Conservation (phyloP, 768 basidiomycete genomes). For the Butyriboletus loyo region DNA sequence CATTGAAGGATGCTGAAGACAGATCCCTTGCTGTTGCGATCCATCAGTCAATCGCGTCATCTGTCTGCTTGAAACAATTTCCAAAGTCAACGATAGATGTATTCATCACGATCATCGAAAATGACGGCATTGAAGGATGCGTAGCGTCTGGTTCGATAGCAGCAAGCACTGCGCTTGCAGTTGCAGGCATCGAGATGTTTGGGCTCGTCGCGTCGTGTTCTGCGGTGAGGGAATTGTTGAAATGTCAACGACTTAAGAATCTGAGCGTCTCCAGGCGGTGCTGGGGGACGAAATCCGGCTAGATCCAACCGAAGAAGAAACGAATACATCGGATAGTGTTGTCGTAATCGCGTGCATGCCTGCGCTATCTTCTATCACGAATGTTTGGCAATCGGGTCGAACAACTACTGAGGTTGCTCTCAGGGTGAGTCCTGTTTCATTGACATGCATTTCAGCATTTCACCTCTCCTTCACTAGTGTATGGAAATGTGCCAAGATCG, state of each 20-base stretch:
- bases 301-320: constrained; percentile 79
- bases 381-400: constrained; percentile 80
- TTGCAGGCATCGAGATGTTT: constrained; percentile 89
- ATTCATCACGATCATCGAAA: constrained; percentile 85
- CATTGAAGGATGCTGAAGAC: constrained; percentile 89
- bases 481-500: constrained; percentile 66
- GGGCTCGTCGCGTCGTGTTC: constrained; percentile 86
- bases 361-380: constrained; percentile 79
- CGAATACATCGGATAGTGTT: constrained; percentile 52
- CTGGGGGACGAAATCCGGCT: constrained; percentile 62
- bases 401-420: constrained; percentile 52
- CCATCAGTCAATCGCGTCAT: constrained; percentile 79
- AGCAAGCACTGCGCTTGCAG: constrained; percentile 85
- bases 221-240: constrained; percentile 47
- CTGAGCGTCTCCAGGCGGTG: constrained; percentile 44
- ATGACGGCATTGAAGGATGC: constrained; percentile 88
- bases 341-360: constrained; percentile 85
- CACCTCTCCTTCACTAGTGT: constrained; percentile 43
- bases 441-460: background rate
- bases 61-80: constrained; percentile 83
- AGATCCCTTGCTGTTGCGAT: constrained; percentile 78
- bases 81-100: constrained; percentile 95
- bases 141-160: constrained; percentile 85
- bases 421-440: constrained; percentile 45
- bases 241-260: background rate